Conservation (phyloP, 306 rosid genomes). For the Prunus mira region DNA sequence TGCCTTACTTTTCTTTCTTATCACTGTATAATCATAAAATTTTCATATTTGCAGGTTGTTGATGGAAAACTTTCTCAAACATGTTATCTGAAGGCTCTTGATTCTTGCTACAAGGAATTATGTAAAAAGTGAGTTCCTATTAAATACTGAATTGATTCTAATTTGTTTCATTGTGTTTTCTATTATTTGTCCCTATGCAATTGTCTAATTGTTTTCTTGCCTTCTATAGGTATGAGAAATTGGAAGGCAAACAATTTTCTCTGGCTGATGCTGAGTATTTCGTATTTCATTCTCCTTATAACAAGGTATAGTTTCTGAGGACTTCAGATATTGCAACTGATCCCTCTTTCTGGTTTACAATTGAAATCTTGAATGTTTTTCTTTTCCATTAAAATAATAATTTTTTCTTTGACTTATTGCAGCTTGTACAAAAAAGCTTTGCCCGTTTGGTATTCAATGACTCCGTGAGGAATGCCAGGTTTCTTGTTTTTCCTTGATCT, state of each 20-base stretch:
- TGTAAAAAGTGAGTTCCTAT: constrained; percentile 61
- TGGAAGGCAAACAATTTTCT: constrained; percentile 69
- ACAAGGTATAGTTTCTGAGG: constrained; percentile 62
- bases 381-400: background rate
- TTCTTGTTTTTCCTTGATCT: constrained; percentile 16
- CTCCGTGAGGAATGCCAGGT: constrained; percentile 77
- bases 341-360: background rate
- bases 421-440: constrained; percentile 99
- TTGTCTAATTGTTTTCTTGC: constrained; percentile 22
- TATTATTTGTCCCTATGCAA: constrained; percentile 1
- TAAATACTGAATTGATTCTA: background rate
- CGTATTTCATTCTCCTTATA: constrained; percentile 95
- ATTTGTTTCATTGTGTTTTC: constrained; percentile 4
- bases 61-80: constrained; percentile 99
- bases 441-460: constrained; percentile 82
- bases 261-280: constrained; percentile 73
- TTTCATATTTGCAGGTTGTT: constrained; percentile 66
- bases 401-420: constrained; percentile 34
- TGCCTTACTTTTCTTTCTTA: background rate
- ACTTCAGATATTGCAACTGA: background rate
- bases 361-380: constrained; percentile 13
- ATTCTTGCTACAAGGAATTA: constrained; percentile 79
- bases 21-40: constrained; percentile 12
- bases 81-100: constrained; percentile 91
- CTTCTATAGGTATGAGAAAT: constrained; percentile 73